Evolutionary conservation across 441 rosid species (phyloP).

Genomic region (Raphanus hybrid): DNA sequence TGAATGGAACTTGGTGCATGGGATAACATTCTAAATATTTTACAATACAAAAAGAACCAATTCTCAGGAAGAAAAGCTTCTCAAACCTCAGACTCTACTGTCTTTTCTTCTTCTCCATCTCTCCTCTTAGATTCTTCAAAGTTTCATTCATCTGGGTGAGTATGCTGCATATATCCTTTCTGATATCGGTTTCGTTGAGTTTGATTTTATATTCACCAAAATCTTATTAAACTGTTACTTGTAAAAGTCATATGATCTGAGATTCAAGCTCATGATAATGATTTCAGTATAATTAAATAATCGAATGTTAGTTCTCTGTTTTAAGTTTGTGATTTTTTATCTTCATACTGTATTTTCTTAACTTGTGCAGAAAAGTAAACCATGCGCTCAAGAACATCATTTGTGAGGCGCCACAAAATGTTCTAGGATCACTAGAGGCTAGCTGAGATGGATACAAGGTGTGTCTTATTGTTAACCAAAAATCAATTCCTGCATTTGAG

Average conservation of each 20-base stretch:
- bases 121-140: constrained; percentile 21
- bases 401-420: not conserved
- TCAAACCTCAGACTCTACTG: constrained; percentile 8
- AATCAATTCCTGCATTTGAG: constrained; percentile 8
- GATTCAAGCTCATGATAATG: not conserved
- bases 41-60: constrained; percentile 25
- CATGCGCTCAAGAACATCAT: constrained; percentile 15
- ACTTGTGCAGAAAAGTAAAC: constrained; percentile 23
- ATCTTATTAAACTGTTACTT: constrained; percentile 1
- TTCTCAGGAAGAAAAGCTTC: constrained; percentile 21
- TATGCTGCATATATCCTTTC: not conserved
- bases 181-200: not conserved
- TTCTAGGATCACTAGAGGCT: constrained; percentile 8
- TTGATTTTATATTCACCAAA: not conserved
- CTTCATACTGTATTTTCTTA: constrained; percentile 4
- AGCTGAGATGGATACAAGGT: constrained; percentile 25
- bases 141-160: constrained; percentile 22
- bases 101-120: constrained; percentile 14
- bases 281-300: not conserved
- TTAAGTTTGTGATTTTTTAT: not conserved
- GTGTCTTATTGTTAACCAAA: not conserved
- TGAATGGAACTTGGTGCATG: constrained; percentile 44
- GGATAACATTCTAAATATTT: constrained; percentile 19
- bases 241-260: constrained; percentile 21
- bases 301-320: not conserved